Conservation (phyloP, 129 eudicot genomes). For the Kitagawia praeruptora region DNA sequence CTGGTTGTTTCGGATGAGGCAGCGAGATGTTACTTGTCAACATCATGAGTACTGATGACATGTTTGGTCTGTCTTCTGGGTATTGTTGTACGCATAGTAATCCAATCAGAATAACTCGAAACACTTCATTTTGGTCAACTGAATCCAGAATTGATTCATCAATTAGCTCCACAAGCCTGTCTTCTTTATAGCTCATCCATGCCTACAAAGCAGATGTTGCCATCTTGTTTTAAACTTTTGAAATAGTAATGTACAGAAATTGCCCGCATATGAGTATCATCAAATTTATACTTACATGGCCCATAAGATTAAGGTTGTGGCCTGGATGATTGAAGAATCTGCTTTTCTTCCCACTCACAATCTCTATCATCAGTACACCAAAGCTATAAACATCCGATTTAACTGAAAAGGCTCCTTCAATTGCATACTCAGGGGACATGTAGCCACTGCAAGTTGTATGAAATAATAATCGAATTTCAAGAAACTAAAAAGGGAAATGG, state of each 20-base stretch:
- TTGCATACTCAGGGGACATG: constrained; percentile 47
- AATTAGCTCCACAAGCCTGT: constrained; percentile 31
- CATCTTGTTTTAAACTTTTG: neutral
- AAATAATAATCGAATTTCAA: neutral
- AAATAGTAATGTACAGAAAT: neutral
- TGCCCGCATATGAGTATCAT: neutral
- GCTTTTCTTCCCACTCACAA: constrained; percentile 40
- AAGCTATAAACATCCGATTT: constrained; percentile 56
- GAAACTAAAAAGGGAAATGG: neutral
- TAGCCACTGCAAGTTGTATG: constrained; percentile 30
- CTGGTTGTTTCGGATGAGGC: constrained; percentile 40
- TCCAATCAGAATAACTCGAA: constrained; percentile 31
- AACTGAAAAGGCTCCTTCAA: constrained; percentile 43
- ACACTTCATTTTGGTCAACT: constrained; percentile 15
- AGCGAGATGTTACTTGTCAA: constrained; percentile 32
- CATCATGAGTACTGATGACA: constrained; percentile 42
- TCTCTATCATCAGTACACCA: constrained; percentile 44
- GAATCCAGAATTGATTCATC: constrained; percentile 21
- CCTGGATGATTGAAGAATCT: constrained; percentile 24
- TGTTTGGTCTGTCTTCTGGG: constrained; percentile 51
- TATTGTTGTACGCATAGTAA: constrained; percentile 48
- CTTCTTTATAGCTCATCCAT: constrained; percentile 34
- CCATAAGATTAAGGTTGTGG: constrained; percentile 44
- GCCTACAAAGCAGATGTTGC: constrained; percentile 19
- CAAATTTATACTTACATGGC: constrained; percentile 37